Conservation (phyloP, 2,329 filamentous ascomycete genomes). For the Epichloe baconii region DNA sequence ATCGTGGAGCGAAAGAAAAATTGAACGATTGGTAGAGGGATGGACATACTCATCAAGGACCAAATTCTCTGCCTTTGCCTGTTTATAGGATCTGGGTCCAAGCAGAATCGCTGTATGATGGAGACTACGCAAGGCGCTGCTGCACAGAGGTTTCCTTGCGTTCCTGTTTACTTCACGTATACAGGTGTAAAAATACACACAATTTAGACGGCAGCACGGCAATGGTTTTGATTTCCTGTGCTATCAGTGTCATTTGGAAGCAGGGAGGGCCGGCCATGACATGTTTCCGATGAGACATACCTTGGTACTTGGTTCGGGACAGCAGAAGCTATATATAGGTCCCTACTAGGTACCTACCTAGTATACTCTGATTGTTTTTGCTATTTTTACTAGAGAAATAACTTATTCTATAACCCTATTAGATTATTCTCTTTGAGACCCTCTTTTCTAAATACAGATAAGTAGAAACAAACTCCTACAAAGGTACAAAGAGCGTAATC, state of each 20-base stretch:
- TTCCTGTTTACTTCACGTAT: conserved; percentile 31
- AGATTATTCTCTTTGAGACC: too few relatives aligned
- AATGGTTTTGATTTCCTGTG: neutral
- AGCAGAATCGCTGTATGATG: conserved; percentile 21
- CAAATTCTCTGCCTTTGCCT: conserved; percentile 1
- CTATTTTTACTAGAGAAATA: too few relatives aligned
- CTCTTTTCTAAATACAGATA: too few relatives aligned
- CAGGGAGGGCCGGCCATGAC: neutral
- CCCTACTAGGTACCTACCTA: too few relatives aligned
- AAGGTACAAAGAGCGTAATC: too few relatives aligned
- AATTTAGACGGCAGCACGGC: conserved; percentile 29
- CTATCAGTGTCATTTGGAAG: too few relatives aligned
- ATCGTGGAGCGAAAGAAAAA: neutral
- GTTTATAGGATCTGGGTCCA: conserved; percentile 7
- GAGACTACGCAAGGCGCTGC: conserved; percentile 27
- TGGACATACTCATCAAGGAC: conserved; percentile 2
- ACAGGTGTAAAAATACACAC: conserved; percentile 41
- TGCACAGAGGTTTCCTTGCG: conserved; percentile 37
- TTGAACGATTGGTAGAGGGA: neutral
- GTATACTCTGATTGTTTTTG: too few relatives aligned
- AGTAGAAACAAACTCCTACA: too few relatives aligned
- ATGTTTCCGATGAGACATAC: neutral
- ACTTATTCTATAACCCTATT: too few relatives aligned
- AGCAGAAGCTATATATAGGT: too few relatives aligned
- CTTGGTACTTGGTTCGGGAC: too few relatives aligned